These are phyloP conservation scores for Exophiala mesophila DNA, from an alignment of 2,329 filamentous ascomycete species.

Conservation along the genomic window DNA sequence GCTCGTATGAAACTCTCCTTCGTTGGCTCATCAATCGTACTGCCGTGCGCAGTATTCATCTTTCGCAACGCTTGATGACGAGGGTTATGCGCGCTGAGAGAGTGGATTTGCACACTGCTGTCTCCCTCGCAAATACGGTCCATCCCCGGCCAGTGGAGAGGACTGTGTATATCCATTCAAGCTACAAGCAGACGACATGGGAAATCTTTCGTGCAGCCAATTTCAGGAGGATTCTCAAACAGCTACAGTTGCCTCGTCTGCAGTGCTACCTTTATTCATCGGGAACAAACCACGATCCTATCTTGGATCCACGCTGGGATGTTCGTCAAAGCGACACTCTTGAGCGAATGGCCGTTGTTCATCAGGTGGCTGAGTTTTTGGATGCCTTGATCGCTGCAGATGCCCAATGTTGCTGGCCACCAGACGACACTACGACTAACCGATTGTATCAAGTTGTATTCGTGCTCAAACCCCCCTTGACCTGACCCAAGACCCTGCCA, in stretches of 20 bases:
- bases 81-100: slow-evolving; percentile 11
- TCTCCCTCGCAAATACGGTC: neutral
- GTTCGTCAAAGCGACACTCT: slow-evolving; percentile 7
- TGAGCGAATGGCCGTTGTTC: slow-evolving; percentile 3
- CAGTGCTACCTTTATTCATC: slow-evolving; percentile 7
- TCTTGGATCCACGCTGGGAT: slow-evolving; percentile 19
- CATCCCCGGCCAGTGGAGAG: slow-evolving; percentile 1
- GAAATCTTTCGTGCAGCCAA: slow-evolving; percentile 8
- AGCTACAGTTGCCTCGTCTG: slow-evolving; percentile 1
- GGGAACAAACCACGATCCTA: slow-evolving; percentile 2
- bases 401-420: neutral
- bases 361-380: slow-evolving; percentile 6
- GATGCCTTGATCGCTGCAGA: slow-evolving; percentile 5
- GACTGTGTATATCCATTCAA: slow-evolving; percentile 11
- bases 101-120: neutral
- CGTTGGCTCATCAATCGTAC: slow-evolving; percentile 18
- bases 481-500: neutral
- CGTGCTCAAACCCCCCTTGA: neutral
- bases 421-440: neutral
- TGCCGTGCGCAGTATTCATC: slow-evolving; percentile 8
- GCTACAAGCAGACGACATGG: slow-evolving; percentile 5
- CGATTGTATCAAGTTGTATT: slow-evolving; percentile 1
- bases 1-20: slow-evolving; percentile 20
- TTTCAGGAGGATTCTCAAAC: slow-evolving; percentile 2
- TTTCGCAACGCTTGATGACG: slow-evolving; percentile 17